Conservation (phyloP, 345 rosid species). For the Populus euphratica region DNA sequence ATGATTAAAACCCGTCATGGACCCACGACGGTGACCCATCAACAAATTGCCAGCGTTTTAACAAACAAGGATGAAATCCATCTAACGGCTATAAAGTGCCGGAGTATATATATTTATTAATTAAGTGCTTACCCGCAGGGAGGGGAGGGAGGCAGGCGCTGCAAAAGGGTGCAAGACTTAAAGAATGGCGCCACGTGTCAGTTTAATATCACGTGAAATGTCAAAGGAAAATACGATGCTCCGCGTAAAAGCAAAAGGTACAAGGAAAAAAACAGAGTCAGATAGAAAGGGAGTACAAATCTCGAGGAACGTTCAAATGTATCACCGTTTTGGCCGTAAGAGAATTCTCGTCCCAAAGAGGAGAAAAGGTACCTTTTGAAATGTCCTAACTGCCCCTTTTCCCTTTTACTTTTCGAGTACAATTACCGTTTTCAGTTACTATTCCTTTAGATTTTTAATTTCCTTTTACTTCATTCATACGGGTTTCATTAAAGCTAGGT, state of each 20-base stretch:
- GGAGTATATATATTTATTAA: not conserved
- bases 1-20: not conserved
- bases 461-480: no score
- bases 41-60: not conserved
- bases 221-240: not conserved
- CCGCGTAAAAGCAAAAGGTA: not conserved
- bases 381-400: not conserved
- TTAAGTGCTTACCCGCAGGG: not conserved
- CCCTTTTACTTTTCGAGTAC: not conserved
- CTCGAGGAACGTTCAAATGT: not conserved
- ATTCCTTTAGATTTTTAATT: no score
- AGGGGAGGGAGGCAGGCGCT: not conserved
- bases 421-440: no score
- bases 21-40: not conserved
- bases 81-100: slow-evolving; percentile 4
- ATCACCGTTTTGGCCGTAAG: no score
- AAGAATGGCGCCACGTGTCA: not conserved
- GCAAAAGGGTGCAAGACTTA: no score
- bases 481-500: no score
- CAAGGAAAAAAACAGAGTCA: not conserved
- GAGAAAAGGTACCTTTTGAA: not conserved
- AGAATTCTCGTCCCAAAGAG: not conserved
- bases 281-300: not conserved
- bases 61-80: not conserved
- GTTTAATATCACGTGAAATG: not conserved